Base-by-base conservation (phyloP, 306 rosid species). In the Rubus parviflorus region DNA sequence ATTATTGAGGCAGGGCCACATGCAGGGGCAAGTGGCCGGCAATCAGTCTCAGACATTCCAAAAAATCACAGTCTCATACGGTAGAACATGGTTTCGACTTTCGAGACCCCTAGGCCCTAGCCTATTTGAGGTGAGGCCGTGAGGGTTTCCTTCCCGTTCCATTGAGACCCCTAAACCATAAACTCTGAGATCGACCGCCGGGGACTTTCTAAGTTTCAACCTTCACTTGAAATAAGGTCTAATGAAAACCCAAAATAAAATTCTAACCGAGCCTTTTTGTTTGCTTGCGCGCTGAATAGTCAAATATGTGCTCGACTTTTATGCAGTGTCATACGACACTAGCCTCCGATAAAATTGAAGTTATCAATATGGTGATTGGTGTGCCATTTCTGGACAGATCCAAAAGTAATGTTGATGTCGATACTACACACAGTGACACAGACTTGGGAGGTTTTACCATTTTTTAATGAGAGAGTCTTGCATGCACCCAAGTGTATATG, bases 241-340 rank as follows among this genome's bases (percentile, higher is more conserved):
- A 25, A 25, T 25, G 30, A 25, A 25, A 25, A 25, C 30, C 30
- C 30, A 25, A 25, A 25, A 25, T 25, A 25, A 25, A 25, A 12
- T 12, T 49, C 53, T 14, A 12, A 49, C 0, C 0, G 0, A 4
- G 56, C 56, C 13, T 6, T 63, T 17, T 65, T 40, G 70, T 8
- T 66, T 66, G 51, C 51, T 66, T n/a, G 9, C 35, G 35, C 35
- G 2, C 22, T 16, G 70, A 40, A 19, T 15, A 65, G 23, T 40
- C 73, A 68, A 22, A 13, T 19, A 68, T 22, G 72, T 43, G 54
- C 47, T 68, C 12, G 72, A 45, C 72, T 30, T 53, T 5, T 53
- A n/a, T 16, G 60, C 7, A n/a, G 9, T 54, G 60, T 14, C 23
- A 49, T 49, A 49, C 17, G 16, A n/a, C 25, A n/a, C 22, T 54